Evolutionary conservation across 805 yeast species (phyloP).

Genomic region (Schwanniomyces vanrijiae): DNA sequence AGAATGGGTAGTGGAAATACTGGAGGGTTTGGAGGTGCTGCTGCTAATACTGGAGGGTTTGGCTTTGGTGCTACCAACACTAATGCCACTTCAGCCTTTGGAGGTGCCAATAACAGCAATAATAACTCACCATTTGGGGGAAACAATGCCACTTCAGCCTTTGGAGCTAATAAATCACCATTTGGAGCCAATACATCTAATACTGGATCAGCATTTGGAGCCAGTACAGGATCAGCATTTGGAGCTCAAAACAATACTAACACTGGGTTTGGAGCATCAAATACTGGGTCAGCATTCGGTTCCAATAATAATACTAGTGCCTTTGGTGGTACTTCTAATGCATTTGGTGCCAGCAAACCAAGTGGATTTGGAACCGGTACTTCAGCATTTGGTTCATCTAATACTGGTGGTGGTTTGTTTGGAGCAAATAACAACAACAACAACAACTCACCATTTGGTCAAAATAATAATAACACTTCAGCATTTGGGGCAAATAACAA

Average conservation of each 20-base stretch:
- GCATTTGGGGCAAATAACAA: conserved; percentile 15
- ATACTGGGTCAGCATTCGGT: conserved; percentile 17
- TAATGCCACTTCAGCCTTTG: conserved; percentile 17
- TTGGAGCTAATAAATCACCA: conserved; percentile 23
- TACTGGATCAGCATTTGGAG: conserved; percentile 34
- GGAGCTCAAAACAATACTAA: conserved; percentile 29
- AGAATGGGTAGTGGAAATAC: conserved; percentile 49
- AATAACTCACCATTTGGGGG: conserved; percentile 22
- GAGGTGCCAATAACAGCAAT: conserved; percentile 17
- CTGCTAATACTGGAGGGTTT: conserved; percentile 21
- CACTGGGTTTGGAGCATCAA: conserved; percentile 9
- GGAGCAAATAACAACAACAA: conserved; percentile 20
- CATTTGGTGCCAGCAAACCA: conserved; percentile 30
- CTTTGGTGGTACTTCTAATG: conserved; percentile 16
- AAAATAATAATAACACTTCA: conserved; percentile 15
- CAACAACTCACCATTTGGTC: conserved; percentile 28
- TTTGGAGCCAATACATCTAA: conserved; percentile 21
- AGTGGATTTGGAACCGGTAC: conserved; percentile 39
- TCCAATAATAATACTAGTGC: conserved; percentile 19
- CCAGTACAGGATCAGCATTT: conserved; percentile 26
- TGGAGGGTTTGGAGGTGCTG: conserved; percentile 32
- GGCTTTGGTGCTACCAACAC: conserved; percentile 17
- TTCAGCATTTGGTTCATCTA: conserved; percentile 34
- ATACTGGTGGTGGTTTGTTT: conserved; percentile 16
- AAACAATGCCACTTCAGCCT: conserved; percentile 17